Conservation (phyloP, 2,329 filamentous ascomycete genomes). For the Diplodia seriata region DNA sequence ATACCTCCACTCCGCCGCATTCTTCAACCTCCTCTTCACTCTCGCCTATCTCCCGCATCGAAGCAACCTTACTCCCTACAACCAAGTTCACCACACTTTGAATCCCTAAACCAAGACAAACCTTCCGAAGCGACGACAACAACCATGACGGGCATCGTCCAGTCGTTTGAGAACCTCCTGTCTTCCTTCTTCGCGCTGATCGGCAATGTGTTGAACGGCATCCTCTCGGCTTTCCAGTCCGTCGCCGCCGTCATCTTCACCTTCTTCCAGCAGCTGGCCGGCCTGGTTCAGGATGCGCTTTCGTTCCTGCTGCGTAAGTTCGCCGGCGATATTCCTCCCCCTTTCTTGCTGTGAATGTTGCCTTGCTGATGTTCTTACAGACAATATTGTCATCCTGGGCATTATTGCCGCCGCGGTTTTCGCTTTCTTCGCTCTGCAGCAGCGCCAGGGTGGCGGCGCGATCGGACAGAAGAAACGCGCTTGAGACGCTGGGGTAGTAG, state of each 20-base stretch:
- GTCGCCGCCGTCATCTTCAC: conserved; percentile 15
- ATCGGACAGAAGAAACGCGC: conserved; percentile 15
- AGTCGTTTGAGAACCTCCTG: conserved; percentile 27
- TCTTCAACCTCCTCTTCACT: conserved; percentile 6
- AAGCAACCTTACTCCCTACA: not conserved
- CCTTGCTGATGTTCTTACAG: conserved; percentile 2
- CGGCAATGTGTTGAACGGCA: conserved; percentile 18
- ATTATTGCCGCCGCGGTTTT: conserved; percentile 9
- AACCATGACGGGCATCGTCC: conserved; percentile 16
- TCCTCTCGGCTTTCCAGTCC: conserved; percentile 22
- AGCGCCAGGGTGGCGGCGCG: conserved; percentile 6
- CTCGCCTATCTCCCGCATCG: not conserved
- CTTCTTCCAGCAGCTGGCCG: conserved; percentile 21
- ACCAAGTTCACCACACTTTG: not conserved
- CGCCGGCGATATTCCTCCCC: no score
- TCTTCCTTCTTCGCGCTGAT: conserved; percentile 29
- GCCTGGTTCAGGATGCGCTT: conserved; percentile 11
- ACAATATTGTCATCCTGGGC: conserved; percentile 26
- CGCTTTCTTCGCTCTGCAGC: conserved; percentile 12
- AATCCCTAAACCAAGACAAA: not conserved
- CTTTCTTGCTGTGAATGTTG: no score
- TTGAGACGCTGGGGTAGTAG: not conserved
- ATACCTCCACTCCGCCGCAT: not conserved
- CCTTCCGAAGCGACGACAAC: not conserved
- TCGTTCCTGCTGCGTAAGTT: conserved; percentile 22